Percentiles rank a stretch among this genome's conserved stretches.
Conservation (phyloP, 108 stramenopile genomes). For the Fragilariopsis cylindrus region DNA sequence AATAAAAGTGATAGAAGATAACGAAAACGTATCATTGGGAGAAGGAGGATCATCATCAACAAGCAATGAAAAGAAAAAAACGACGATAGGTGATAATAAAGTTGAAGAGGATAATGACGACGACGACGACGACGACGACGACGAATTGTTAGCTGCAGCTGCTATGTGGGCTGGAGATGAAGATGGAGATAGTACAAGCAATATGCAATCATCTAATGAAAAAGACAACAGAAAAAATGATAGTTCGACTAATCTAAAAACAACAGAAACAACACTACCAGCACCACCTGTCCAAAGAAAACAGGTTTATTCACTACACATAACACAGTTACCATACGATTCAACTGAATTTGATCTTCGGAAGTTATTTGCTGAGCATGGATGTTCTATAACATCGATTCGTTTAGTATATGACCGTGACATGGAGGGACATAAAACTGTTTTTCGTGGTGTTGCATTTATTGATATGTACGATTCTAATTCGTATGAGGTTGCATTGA, state of each 20-base stretch:
- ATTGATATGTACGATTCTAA: conserved; percentile 62
- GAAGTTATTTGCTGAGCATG: conserved; percentile 57
- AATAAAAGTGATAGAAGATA: not conserved
- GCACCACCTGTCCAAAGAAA: not conserved
- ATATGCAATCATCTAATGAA: not conserved
- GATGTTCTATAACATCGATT: conserved; percentile 63
- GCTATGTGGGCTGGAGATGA: conserved; percentile 44
- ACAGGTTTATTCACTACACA: conserved; percentile 55
- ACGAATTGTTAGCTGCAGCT: conserved; percentile 47
- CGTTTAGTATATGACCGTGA: conserved; percentile 77
- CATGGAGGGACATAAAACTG: conserved; percentile 36
- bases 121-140: conserved; percentile 39
- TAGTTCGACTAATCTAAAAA: not conserved
- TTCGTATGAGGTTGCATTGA: conserved; percentile 57
- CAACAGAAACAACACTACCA: conserved; percentile 14
- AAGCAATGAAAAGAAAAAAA: too few species aligned
- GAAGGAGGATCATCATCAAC: not conserved
- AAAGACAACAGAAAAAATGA: conserved; percentile 4
- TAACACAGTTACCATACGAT: conserved; percentile 76
- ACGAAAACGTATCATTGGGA: not conserved
- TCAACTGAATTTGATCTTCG: conserved; percentile 62
- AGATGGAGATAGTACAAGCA: not conserved
- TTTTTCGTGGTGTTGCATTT: conserved; percentile 86
- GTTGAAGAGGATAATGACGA: conserved; percentile 26
- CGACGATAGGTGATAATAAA: not conserved